phyloP scores from a whole-genome alignment of 225 moss, liverwort and hornwort genomes.

The Pseudoscleropodium purum region DNA sequence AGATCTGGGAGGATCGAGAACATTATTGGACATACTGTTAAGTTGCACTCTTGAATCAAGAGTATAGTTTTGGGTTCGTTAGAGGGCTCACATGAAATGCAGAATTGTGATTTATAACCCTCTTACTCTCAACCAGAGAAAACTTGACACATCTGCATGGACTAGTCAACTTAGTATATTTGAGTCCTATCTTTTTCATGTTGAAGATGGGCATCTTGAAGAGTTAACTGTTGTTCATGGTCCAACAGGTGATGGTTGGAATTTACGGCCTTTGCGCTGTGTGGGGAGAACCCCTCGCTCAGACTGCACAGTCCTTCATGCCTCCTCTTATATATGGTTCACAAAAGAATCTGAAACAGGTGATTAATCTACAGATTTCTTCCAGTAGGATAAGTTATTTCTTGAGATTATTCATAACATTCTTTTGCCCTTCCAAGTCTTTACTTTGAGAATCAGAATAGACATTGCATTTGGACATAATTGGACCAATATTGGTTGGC shows the following conservation, averaged over 20 bases:
- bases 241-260: constrained; percentile 78
- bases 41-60: background rate
- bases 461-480: background rate
- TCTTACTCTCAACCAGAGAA: background rate
- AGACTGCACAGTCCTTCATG: constrained; percentile 95
- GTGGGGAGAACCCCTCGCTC: constrained; percentile 76
- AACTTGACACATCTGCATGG: background rate
- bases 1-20: background rate
- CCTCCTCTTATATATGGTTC: constrained; percentile 72
- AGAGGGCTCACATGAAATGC: background rate
- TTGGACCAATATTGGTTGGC: background rate
- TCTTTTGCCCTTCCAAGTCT: background rate
- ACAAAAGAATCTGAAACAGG: constrained; percentile 73
- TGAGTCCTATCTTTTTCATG: background rate
- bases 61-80: background rate
- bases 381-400: background rate
- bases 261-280: constrained; percentile 74
- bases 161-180: background rate
- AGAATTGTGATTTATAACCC: background rate
- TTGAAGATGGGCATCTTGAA: background rate
- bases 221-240: background rate
- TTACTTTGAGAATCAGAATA: background rate
- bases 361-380: background rate
- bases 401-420: background rate
- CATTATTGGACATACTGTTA: background rate